A percentile compares a stretch with the other conserved stretches of the same genome.
phyloP scores from a whole-genome alignment of 352 stramenopile species.

The Pythium dissotocum region DNA sequence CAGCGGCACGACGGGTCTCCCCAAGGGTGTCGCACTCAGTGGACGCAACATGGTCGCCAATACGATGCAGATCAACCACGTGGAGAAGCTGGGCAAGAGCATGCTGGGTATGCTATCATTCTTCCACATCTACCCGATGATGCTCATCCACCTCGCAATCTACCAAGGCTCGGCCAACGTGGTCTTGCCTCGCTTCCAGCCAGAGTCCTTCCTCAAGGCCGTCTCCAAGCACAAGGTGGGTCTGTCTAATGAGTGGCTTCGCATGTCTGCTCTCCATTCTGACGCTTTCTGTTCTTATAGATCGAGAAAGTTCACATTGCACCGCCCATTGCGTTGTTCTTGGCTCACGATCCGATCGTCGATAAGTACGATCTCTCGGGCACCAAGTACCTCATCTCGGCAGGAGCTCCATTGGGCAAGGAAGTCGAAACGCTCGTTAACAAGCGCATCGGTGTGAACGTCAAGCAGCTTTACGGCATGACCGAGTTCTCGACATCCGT shows the following conservation, averaged over 20 bases:
- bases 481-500: slow-evolving; percentile 39
- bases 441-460: slow-evolving; percentile 51
- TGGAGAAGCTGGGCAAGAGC: slow-evolving; percentile 8
- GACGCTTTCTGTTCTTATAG: neutral
- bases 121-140: slow-evolving; percentile 94
- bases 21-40: slow-evolving; percentile 89
- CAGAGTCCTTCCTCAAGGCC: slow-evolving; percentile 80
- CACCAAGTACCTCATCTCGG: slow-evolving; percentile 71
- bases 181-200: slow-evolving; percentile 90
- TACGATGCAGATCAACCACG: slow-evolving; percentile 55
- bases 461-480: slow-evolving; percentile 44
- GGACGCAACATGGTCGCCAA: slow-evolving; percentile 90
- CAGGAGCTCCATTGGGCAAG: slow-evolving; percentile 68
- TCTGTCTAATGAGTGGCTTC: neutral
- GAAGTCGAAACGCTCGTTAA: slow-evolving; percentile 61
- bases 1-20: slow-evolving; percentile 91
- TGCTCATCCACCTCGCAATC: slow-evolving; percentile 78
- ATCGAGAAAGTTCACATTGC: slow-evolving; percentile 65
- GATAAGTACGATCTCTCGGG: slow-evolving; percentile 91
- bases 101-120: slow-evolving; percentile 87
- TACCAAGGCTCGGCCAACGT: slow-evolving; percentile 81
- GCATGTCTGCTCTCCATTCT: too few species aligned
- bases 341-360: slow-evolving; percentile 89
- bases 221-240: slow-evolving; percentile 53
- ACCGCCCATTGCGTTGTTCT: slow-evolving; percentile 79